Conservation (phyloP, 495 filamentous ascomycete species). For the Chaetomidium leptoderma region DNA sequence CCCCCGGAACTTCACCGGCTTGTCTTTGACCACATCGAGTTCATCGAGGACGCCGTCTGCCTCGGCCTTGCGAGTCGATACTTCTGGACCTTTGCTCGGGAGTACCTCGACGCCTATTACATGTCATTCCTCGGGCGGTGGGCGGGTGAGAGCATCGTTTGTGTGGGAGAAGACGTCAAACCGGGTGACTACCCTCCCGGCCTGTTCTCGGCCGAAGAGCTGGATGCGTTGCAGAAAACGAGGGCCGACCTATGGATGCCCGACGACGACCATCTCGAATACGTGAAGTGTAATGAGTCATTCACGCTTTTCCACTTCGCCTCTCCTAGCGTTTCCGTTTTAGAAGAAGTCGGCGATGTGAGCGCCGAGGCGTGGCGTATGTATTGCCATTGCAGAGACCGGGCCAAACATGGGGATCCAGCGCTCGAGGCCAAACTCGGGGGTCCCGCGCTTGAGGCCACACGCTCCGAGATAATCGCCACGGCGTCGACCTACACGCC, state of each 20-base stretch:
- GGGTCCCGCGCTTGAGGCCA: slow-evolving; percentile 9
- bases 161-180: slow-evolving; percentile 2
- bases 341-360: not conserved
- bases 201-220: slow-evolving; percentile 11
- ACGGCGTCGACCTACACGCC: slow-evolving; percentile 21
- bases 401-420: slow-evolving; percentile 7
- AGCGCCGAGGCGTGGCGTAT: not conserved
- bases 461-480: slow-evolving; percentile 7
- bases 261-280: not conserved
- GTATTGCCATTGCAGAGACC: not conserved
- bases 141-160: slow-evolving; percentile 5
- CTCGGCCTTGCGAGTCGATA: not conserved
- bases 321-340: not conserved
- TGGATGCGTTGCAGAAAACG: slow-evolving; percentile 2
- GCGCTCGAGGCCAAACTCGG: slow-evolving; percentile 6
- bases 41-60: not conserved
- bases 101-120: not conserved
- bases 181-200: slow-evolving; percentile 9
- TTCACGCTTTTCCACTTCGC: slow-evolving; percentile 7
- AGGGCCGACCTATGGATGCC: no score
- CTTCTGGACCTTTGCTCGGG: not conserved
- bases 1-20: not conserved
- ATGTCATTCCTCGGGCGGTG: slow-evolving; percentile 2
- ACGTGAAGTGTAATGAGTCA: not conserved
- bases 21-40: not conserved